Percentiles rank a stretch among this genome's conserved stretches.
phyloP scores from a whole-genome alignment of 768 basidiomycete genomes.

The Nidula microcarpa region DNA sequence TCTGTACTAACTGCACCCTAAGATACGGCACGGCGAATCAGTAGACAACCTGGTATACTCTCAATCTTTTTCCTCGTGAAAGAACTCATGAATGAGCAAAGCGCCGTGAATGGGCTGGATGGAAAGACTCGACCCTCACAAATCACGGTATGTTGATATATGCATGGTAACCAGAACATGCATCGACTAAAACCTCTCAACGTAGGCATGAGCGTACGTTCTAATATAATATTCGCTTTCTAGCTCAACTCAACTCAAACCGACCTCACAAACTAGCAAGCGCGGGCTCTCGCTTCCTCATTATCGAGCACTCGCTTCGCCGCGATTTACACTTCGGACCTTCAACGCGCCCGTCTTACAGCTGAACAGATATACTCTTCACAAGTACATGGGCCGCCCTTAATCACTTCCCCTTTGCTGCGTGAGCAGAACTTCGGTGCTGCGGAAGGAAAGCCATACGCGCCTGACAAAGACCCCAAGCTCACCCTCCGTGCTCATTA shows the following conservation, averaged over 20 bases:
- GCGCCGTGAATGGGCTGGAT: slow-evolving; percentile 65
- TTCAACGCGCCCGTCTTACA: slow-evolving; percentile 62
- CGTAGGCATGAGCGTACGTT: slow-evolving; percentile 52
- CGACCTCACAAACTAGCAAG: slow-evolving; percentile 41
- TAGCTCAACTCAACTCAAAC: not conserved
- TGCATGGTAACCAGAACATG: too few species aligned
- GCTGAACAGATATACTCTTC: slow-evolving; percentile 51
- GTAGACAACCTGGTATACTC: slow-evolving; percentile 64
- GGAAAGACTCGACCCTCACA: slow-evolving; percentile 68
- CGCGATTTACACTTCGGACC: slow-evolving; percentile 62
- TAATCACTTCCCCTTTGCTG: slow-evolving; percentile 47
- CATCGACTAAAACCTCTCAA: slow-evolving; percentile 2
- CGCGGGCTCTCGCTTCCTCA: slow-evolving; percentile 54
- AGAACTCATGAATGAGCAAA: slow-evolving; percentile 13
- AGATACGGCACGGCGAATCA: slow-evolving; percentile 80
- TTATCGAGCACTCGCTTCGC: slow-evolving; percentile 46
- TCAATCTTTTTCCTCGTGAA: not conserved
- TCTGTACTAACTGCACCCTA: not conserved
- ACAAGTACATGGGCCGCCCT: slow-evolving; percentile 42
- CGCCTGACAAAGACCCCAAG: slow-evolving; percentile 20
- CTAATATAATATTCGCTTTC: not conserved
- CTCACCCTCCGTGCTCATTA: slow-evolving; percentile 45
- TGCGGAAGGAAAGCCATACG: slow-evolving; percentile 63
- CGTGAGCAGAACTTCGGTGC: slow-evolving; percentile 70
- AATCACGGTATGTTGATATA: slow-evolving; percentile 56